Evolutionary conservation across 1,139 yeast species (phyloP).

Genomic region (Nakaseomyces glabratus): DNA sequence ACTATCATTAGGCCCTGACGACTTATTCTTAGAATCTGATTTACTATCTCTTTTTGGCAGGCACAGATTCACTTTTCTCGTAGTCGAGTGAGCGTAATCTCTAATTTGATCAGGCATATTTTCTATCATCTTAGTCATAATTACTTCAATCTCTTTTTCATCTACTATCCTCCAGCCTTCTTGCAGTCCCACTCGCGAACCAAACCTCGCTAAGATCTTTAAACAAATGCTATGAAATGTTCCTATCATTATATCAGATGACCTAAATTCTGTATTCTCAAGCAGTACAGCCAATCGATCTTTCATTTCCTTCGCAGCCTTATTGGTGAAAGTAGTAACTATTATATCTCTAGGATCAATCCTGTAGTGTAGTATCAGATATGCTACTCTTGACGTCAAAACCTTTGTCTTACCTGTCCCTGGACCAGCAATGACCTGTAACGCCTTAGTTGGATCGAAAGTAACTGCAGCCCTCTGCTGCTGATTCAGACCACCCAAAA

Average conservation of each 20-base stretch:
- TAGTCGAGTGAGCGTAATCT: slow-evolving; percentile 24
- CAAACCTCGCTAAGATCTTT: slow-evolving; percentile 49
- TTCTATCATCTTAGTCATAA: slow-evolving; percentile 40
- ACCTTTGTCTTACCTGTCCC: slow-evolving; percentile 87
- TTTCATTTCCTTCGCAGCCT: slow-evolving; percentile 78
- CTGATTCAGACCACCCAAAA: slow-evolving; percentile 37
- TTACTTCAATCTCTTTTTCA: slow-evolving; percentile 49
- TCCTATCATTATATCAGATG: slow-evolving; percentile 52
- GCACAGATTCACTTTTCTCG: slow-evolving; percentile 26
- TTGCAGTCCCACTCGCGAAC: slow-evolving; percentile 42
- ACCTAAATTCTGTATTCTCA: slow-evolving; percentile 33
- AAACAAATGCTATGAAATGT: slow-evolving; percentile 81
- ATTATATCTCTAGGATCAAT: slow-evolving; percentile 54
- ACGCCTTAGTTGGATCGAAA: slow-evolving; percentile 40
- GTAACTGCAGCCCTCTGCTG: slow-evolving; percentile 56
- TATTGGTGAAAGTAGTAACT: slow-evolving; percentile 85
- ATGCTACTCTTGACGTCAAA: slow-evolving; percentile 67
- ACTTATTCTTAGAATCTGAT: background rate
- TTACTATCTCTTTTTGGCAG: slow-evolving; percentile 21
- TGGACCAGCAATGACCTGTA: slow-evolving; percentile 87
- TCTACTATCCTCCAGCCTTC: slow-evolving; percentile 51
- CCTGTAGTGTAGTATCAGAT: slow-evolving; percentile 43
- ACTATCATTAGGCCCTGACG: background rate
- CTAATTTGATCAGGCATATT: slow-evolving; percentile 32
- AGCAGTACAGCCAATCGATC: slow-evolving; percentile 45